Evolutionary conservation across 129 eudicot species (phyloP), one percentile per base, ranked within the genome.

Genomic region (Deinandra increscens): DNA sequence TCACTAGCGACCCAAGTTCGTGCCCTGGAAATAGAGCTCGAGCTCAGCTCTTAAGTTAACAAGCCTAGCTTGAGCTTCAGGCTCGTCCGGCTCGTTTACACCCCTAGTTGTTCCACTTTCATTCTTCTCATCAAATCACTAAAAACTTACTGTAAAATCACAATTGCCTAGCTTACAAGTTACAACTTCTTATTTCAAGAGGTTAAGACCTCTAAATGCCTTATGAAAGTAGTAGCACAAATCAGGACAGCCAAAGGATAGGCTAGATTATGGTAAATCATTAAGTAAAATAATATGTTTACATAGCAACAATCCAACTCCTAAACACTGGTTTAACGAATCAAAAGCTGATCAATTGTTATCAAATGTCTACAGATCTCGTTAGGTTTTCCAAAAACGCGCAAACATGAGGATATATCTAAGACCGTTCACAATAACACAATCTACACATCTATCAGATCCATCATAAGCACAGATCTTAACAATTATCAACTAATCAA

Each of bases 391-490:
- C 61, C 37, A 55, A 55, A 23, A 9, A n/a, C n/a, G n/a, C 37
- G 36, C 10, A 23, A 55, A 55, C 37, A 55, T 13, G 37, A 55
- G 6, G 11, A 55, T 11, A 26, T 3, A 26, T 55, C 26, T 17
- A 58, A 3, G n/a, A 62, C 5, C 60, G 2, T 48, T 44, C 18
- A 3, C 22, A 36, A n/a, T n/a, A n/a, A n/a, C n/a, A n/a, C n/a
- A n/a, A n/a, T n/a, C n/a, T 31, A 1, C 23, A 12, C 26, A 14
- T 36, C 4, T 31, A 31, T 72, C n/a, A 44, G 38, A 72, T 22
- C 64, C 39, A 71, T 26, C 11, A 72, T 19, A 45, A 4, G 59
- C 68, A 60, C 69, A 60, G 60, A 73, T 64, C 23, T 37, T 14
- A 64, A 11, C 71, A 39, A 65, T 26, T 11, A 50, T 54, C 43